Conservation (phyloP, 2,329 filamentous ascomycete species). For the Paramyrothecium sp. region DNA sequence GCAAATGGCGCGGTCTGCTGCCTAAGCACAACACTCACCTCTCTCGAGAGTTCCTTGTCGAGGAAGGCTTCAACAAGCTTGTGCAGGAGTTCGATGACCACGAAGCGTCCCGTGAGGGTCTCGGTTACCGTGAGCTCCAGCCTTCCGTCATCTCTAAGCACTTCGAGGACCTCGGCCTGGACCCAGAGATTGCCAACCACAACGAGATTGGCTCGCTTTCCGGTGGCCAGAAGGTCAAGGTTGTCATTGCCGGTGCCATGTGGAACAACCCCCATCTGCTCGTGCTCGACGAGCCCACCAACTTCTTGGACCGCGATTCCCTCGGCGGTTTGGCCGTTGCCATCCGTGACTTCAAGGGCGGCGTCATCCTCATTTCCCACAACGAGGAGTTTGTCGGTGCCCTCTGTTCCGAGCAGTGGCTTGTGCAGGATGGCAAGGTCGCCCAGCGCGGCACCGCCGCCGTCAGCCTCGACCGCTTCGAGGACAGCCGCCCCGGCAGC, state of each 20-base stretch:
- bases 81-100: slow-evolving; percentile 98
- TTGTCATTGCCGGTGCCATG: slow-evolving; percentile 93
- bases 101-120: slow-evolving; percentile 96
- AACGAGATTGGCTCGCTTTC: slow-evolving; percentile 96
- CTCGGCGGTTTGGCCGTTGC: slow-evolving; percentile 95
- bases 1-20: slow-evolving; percentile 84
- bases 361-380: slow-evolving; percentile 98
- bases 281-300: slow-evolving; percentile 97
- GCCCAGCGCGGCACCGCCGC: slow-evolving; percentile 78
- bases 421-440: slow-evolving; percentile 84
- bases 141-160: slow-evolving; percentile 95
- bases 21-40: slow-evolving; percentile 94
- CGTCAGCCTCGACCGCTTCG: slow-evolving; percentile 78
- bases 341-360: slow-evolving; percentile 96
- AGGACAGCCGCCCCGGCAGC: slow-evolving; percentile 70
- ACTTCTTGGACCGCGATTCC: slow-evolving; percentile 98
- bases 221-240: slow-evolving; percentile 98
- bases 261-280: slow-evolving; percentile 99
- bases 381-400: slow-evolving; percentile 99
- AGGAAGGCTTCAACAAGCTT: slow-evolving; percentile 87
- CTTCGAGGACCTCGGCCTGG: slow-evolving; percentile 93
- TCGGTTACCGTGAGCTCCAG: slow-evolving; percentile 91
- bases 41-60: slow-evolving; percentile 84
- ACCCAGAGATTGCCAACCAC: slow-evolving; percentile 98
- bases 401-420: slow-evolving; percentile 94